Conservation (phyloP, 768 basidiomycete genomes). For the Trametes maxima region DNA sequence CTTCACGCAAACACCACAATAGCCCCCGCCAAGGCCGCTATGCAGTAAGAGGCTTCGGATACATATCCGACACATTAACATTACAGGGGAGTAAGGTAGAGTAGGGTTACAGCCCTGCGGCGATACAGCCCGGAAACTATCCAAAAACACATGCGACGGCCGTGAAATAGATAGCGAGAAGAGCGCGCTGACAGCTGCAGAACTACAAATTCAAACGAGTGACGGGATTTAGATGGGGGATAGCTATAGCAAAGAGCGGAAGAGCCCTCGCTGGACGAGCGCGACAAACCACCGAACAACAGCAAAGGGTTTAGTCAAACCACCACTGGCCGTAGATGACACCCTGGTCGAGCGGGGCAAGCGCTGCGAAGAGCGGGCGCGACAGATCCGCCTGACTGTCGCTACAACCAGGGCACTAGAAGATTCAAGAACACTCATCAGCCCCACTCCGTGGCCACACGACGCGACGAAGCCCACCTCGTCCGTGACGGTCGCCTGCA, state of each 20-base stretch:
- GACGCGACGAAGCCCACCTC: constrained; percentile 39
- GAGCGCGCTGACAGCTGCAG: background rate
- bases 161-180: background rate
- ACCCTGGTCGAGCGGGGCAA: constrained; percentile 50
- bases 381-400: constrained; percentile 69
- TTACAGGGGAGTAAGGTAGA: constrained; percentile 7
- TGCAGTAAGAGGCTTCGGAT: background rate
- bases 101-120: constrained; percentile 15
- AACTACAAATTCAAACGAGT: constrained; percentile 3
- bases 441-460: background rate
- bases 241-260: background rate
- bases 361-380: constrained; percentile 63
- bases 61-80: constrained; percentile 2
- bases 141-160: constrained; percentile 1
- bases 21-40: background rate
- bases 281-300: background rate
- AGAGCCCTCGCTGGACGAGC: background rate
- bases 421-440: background rate
- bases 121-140: constrained; percentile 15
- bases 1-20: background rate
- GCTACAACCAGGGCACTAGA: constrained; percentile 67
- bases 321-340: constrained; percentile 66
- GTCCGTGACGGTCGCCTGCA: constrained; percentile 63
- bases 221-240: background rate
- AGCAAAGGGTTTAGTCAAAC: constrained; percentile 34